Conservation (phyloP, 768 basidiomycete species). For the Solioccasus polychromus region DNA sequence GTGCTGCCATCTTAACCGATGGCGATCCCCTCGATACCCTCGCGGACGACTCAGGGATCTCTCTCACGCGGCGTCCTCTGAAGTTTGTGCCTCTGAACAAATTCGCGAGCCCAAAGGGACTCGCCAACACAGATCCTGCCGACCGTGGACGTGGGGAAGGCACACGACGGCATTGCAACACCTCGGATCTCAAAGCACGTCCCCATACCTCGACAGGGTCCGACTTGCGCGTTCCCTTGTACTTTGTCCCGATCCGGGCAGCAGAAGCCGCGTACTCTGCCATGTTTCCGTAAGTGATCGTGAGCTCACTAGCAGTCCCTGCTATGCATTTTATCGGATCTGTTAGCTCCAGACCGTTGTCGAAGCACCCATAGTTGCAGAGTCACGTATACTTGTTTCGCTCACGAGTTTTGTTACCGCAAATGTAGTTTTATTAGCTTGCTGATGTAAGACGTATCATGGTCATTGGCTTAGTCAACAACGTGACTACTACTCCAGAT, state of each 20-base stretch:
- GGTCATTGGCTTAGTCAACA: too few relatives aligned
- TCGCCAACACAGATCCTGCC: background rate
- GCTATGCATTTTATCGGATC: slow-evolving; percentile 5
- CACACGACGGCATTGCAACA: background rate
- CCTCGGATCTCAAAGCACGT: background rate
- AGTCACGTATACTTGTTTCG: background rate
- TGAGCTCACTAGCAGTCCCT: background rate
- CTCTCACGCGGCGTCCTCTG: slow-evolving; percentile 22
- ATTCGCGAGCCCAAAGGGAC: slow-evolving; percentile 4
- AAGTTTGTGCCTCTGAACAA: slow-evolving; percentile 28
- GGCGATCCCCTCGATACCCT: slow-evolving; percentile 23
- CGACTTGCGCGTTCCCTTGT: slow-evolving; percentile 16
- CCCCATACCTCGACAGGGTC: background rate
- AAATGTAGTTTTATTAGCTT: too few relatives aligned
- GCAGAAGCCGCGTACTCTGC: slow-evolving; percentile 26
- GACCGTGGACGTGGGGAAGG: background rate
- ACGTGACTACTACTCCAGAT: background rate
- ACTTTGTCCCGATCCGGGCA: slow-evolving; percentile 24
- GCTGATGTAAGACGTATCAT: slow-evolving; percentile 3
- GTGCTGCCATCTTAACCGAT: slow-evolving; percentile 26
- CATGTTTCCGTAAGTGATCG: slow-evolving; percentile 25
- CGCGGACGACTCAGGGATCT: slow-evolving; percentile 7
- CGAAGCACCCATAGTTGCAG: background rate
- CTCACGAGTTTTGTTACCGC: too few relatives aligned
- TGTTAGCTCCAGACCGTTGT: background rate